Evolutionary conservation across 768 basidiomycete genomes (phyloP).

Genomic region (Mycena haematopus): DNA sequence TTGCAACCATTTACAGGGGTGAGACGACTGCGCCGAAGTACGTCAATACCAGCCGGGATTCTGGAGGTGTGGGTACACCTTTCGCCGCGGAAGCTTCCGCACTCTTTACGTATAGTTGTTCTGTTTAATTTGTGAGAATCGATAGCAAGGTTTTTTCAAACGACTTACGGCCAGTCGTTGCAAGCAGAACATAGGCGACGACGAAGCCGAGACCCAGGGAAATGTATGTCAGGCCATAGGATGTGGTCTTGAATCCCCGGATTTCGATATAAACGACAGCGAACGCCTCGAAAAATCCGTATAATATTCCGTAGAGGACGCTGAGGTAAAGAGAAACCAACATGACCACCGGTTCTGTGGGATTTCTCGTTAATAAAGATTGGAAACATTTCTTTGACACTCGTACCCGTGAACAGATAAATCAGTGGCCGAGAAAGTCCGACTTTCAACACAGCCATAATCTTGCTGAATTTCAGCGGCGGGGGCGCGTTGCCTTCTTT

Average conservation of each 20-base stretch:
- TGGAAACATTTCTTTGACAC: neutral
- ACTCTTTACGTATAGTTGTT: slow-evolving; percentile 15
- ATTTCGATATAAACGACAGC: slow-evolving; percentile 24
- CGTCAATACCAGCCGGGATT: slow-evolving; percentile 17
- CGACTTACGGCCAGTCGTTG: slow-evolving; percentile 22
- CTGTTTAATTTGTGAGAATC: slow-evolving; percentile 4
- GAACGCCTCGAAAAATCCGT: slow-evolving; percentile 29
- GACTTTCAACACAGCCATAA: slow-evolving; percentile 17
- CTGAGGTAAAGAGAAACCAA: slow-evolving; percentile 26
- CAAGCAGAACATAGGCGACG: slow-evolving; percentile 9
- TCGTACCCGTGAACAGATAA: slow-evolving; percentile 27
- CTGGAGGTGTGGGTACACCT: slow-evolving; percentile 22
- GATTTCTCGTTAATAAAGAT: neutral
- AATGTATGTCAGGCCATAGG: slow-evolving; percentile 29
- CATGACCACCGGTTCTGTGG: slow-evolving; percentile 29
- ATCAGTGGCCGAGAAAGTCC: slow-evolving; percentile 21
- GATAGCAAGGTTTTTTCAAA: neutral
- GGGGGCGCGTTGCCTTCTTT: slow-evolving; percentile 13
- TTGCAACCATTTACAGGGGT: slow-evolving; percentile 13
- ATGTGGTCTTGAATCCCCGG: slow-evolving; percentile 21
- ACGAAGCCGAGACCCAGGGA: slow-evolving; percentile 27
- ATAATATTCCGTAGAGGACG: slow-evolving; percentile 27
- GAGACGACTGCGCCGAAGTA: slow-evolving; percentile 23
- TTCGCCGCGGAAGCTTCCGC: slow-evolving; percentile 4
- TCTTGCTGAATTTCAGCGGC: slow-evolving; percentile 2